These are phyloP conservation scores for Spergularia bocconei DNA, from an alignment of 148 eudicot species.

Conservation along the genomic window DNA sequence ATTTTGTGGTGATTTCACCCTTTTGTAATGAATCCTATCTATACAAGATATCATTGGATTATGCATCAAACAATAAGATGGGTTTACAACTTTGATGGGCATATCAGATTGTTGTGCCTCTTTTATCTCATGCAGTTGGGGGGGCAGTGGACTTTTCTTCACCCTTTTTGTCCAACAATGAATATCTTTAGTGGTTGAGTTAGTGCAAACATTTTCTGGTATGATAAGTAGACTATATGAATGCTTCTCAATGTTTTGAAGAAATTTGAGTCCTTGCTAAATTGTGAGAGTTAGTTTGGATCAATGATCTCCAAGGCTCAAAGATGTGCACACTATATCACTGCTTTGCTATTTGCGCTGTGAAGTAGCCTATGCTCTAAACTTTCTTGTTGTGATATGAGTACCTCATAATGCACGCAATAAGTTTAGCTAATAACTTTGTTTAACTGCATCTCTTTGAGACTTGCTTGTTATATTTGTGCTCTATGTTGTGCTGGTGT, in stretches of 20 bases:
- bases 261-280: not conserved
- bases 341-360: not conserved
- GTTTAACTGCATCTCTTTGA: not conserved
- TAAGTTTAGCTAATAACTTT: not conserved
- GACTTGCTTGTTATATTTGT: conserved; percentile 8
- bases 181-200: not conserved
- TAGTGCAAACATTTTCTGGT: not conserved
- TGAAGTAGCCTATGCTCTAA: not conserved
- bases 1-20: too few relatives aligned
- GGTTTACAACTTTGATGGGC: not conserved
- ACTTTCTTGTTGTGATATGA: not conserved
- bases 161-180: not conserved
- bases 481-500: not conserved
- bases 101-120: too few relatives aligned
- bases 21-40: too few relatives aligned
- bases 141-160: not conserved
- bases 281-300: too few relatives aligned
- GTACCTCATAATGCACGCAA: not conserved
- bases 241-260: not conserved
- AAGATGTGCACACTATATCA: not conserved
- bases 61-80: not conserved
- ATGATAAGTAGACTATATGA: conserved; percentile 7
- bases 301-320: too few relatives aligned
- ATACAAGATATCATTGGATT: not conserved
- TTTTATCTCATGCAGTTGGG: too few relatives aligned